Conservation (phyloP, 257 asterid genomes). For the Petunia axillaris region DNA sequence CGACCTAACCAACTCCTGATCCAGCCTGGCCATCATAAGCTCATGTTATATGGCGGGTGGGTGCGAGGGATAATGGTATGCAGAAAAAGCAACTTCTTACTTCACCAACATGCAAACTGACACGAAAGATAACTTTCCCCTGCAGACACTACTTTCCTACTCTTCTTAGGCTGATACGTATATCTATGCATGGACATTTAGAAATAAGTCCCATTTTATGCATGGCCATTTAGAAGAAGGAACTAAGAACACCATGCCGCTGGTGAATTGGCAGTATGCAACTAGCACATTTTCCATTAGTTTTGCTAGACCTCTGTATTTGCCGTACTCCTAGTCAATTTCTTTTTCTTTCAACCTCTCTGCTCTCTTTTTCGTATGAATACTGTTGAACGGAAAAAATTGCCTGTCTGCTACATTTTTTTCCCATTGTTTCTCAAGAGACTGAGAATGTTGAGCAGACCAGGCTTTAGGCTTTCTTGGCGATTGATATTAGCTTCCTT, state of each 20-base stretch:
- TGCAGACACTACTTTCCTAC: not conserved
- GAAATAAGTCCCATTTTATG: not conserved
- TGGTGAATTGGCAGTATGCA: not conserved
- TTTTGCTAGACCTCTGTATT: not conserved
- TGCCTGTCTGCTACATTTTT: not conserved
- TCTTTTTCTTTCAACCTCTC: not conserved
- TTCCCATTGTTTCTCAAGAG: not conserved
- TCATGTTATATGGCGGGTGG: not conserved
- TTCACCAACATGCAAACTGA: constrained; percentile 8
- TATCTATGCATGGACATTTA: not conserved
- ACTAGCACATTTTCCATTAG: not conserved
- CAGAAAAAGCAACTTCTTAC: not conserved
- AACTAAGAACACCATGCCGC: not conserved
- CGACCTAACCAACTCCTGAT: not conserved
- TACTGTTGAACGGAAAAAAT: not conserved
- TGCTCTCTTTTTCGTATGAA: not conserved
- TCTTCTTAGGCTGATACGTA: not conserved
- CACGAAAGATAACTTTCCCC: not conserved
- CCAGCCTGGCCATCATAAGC: constrained; percentile 15
- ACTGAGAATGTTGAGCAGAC: not conserved
- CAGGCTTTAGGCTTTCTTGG: not conserved
- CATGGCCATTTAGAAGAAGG: not conserved
- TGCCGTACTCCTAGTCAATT: not conserved
- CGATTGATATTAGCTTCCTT: not conserved
- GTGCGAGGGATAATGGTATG: not conserved